Percentiles rank a stretch among this genome's conserved stretches.
Conservation (phyloP, 495 filamentous ascomycete species). For the Penicillium chermesinum region DNA sequence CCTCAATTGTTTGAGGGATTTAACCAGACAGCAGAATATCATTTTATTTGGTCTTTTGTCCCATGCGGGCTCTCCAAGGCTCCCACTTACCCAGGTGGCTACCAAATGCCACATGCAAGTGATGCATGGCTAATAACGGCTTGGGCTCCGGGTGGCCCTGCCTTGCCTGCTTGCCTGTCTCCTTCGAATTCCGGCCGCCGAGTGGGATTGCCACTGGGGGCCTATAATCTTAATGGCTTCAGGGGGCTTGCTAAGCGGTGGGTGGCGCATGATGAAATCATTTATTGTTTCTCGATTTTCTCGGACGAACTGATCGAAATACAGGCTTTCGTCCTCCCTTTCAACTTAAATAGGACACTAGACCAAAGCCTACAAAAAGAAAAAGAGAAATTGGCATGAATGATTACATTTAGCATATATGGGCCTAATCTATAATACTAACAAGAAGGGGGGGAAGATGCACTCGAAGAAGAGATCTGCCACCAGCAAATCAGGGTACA, state of each 20-base stretch:
- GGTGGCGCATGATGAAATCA: too few relatives aligned
- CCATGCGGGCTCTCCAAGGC: constrained; percentile 1
- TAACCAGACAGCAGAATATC: background rate
- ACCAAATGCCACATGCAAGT: background rate
- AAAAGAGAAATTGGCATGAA: constrained; percentile 5
- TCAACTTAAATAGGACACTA: background rate
- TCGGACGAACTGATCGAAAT: background rate
- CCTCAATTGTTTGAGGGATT: background rate
- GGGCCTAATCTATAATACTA: constrained; percentile 20
- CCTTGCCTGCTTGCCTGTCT: background rate
- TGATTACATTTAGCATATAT: constrained; percentile 25
- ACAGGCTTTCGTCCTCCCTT: background rate
- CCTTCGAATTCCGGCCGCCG: background rate
- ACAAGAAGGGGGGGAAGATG: constrained; percentile 16
- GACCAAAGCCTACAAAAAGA: background rate
- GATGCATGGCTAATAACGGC: background rate
- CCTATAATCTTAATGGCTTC: too few relatives aligned
- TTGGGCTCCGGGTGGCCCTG: background rate
- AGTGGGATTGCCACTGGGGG: too few relatives aligned
- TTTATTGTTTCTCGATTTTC: background rate
- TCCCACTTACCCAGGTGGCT: background rate
- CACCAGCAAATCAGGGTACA: constrained; percentile 22
- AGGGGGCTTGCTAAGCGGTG: too few relatives aligned
- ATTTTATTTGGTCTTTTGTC: background rate
- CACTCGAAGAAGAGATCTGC: constrained; percentile 21